phyloP scores from a whole-genome alignment of 352 stramenopile genomes.

The Globisporangium paroecandrum region DNA sequence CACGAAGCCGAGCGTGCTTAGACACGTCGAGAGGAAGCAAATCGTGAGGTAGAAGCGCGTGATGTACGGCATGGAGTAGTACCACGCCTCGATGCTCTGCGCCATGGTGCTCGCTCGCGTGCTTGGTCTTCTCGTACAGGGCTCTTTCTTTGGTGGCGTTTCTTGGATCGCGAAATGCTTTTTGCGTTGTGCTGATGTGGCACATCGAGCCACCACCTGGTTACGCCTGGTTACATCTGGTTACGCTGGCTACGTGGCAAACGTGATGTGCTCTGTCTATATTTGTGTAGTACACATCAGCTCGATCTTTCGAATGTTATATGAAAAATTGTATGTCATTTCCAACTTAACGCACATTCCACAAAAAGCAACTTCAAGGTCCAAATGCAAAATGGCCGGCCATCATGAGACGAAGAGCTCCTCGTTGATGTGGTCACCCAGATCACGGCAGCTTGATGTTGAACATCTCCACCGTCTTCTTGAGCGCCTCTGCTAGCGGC shows the following conservation, averaged over 20 bases:
- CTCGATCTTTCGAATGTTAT: neutral
- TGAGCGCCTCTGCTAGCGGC: conserved; percentile 65
- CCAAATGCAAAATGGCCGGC: conserved; percentile 3
- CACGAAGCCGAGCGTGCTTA: conserved; percentile 76
- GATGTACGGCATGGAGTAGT: conserved; percentile 80
- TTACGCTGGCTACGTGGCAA: neutral
- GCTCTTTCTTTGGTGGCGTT: neutral
- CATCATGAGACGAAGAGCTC: neutral
- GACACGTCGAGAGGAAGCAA: conserved; percentile 78
- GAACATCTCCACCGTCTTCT: conserved; percentile 84
- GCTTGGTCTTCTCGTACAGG: neutral
- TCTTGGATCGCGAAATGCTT: neutral
- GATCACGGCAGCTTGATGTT: conserved; percentile 58
- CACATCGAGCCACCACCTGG: too few species aligned
- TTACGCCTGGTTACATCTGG: neutral
- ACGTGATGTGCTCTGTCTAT: neutral
- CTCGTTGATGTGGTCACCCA: too few species aligned
- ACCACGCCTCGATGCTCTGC: conserved; percentile 79
- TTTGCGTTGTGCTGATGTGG: neutral
- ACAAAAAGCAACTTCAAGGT: conserved; percentile 4
- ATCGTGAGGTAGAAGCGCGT: conserved; percentile 84
- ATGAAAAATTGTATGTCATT: neutral
- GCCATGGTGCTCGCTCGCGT: conserved; percentile 37
- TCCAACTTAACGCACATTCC: neutral
- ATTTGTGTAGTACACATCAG: neutral